Base-by-base conservation (phyloP, 306 rosid species). In the Quercus cerris region DNA sequence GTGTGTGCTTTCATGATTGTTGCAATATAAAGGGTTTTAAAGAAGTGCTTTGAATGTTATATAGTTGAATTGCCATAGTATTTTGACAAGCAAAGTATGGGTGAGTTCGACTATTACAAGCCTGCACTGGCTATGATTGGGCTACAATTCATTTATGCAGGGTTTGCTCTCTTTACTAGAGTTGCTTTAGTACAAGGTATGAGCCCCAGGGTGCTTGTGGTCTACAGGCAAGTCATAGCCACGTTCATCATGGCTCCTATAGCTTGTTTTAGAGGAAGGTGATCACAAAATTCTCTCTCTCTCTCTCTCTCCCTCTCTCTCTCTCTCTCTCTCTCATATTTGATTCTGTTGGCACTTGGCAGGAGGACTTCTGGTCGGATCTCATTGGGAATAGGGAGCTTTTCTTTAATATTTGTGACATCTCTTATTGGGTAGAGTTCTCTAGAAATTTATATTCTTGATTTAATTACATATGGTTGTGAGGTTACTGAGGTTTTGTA, bases 151-250 rank as follows among this genome's bases (percentile, higher is more conserved):
- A 82, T 84, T 67, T 91, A 88, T 52, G 88, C 94, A 73, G 85
- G 84, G 0, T 88, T 89, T 58, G 81, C 94, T 51, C 88, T 93
- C 41, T 77, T 86, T 82, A 86, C 91, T 4, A 82, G 91, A 56
- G 90, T 89, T 63, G 97, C 94, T 77, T 78, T 91, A 22, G 12
- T 89, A 46, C 87, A 88, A 38, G 97, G 97, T 31, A 84, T 84
- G 94, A 91, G 88, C 77, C 83, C 97, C 1, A 87, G 90, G 1
- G 89, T 87, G 4, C 88, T 88, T 56, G 91, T 91, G 27, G 88
- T 75, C 3, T 91, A 93, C 59, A 84, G 97, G 38, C 94, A 93
- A 77, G 91, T 81, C 76, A 70, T 89, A 78, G 94, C 92, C 78
- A 88, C 96, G 69, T 80, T 91, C 70, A 58, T 88, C 31, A 41